These are phyloP conservation scores for Lipomyces sp. DNA, from an alignment of 805 yeast species.

Conservation along the genomic window DNA sequence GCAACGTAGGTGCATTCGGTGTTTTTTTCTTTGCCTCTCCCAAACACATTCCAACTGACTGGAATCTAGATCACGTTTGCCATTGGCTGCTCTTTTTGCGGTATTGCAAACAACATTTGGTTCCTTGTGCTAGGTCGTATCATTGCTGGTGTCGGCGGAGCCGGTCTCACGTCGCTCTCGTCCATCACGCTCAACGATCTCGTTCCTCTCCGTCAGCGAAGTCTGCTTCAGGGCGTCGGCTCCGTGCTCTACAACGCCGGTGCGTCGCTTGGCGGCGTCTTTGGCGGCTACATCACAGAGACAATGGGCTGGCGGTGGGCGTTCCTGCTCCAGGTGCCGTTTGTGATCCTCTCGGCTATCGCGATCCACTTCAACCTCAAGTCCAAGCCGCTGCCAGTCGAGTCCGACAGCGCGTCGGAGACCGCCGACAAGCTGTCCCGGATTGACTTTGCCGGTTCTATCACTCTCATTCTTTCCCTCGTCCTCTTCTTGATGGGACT, in stretches of 20 bases:
- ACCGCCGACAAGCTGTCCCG: conserved; percentile 42
- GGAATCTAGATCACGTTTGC: conserved; percentile 41
- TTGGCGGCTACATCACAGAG: conserved; percentile 45
- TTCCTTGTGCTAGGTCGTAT: conserved; percentile 45
- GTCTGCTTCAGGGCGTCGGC: conserved; percentile 65
- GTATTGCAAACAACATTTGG: conserved; percentile 34
- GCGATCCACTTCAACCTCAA: conserved; percentile 68
- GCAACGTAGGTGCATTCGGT: conserved; percentile 43
- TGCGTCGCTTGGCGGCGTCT: conserved; percentile 53
- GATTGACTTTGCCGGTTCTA: conserved; percentile 64
- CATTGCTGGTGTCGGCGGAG: conserved; percentile 73
- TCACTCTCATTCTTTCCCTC: conserved; percentile 55
- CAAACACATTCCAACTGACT: not conserved
- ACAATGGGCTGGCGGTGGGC: conserved; percentile 53
- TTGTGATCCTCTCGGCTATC: conserved; percentile 58
- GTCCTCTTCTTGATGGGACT: conserved; percentile 61
- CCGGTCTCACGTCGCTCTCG: conserved; percentile 65
- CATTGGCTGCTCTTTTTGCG: conserved; percentile 53
- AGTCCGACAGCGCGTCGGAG: conserved; percentile 49
- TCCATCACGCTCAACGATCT: conserved; percentile 68
- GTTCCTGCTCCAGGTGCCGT: conserved; percentile 32
- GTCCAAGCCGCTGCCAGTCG: conserved; percentile 46
- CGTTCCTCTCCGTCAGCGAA: conserved; percentile 63
- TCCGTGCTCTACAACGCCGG: conserved; percentile 68
- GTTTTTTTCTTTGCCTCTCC: conserved; percentile 41